phyloP scores from a whole-genome alignment of 1,139 yeast species.

The Tardiomyces depauwii region DNA sequence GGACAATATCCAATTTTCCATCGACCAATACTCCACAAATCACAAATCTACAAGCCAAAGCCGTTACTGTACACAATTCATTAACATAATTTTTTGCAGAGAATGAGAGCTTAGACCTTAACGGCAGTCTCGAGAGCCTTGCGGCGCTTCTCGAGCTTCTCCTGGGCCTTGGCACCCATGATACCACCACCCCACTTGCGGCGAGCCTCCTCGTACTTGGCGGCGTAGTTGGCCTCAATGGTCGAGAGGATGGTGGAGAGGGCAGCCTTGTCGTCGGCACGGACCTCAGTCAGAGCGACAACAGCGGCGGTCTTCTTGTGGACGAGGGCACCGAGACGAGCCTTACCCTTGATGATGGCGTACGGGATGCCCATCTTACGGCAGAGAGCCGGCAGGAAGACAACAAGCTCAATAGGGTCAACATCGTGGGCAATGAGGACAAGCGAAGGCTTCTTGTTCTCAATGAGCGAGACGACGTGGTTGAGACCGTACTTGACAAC shows the following conservation, averaged over 20 bases:
- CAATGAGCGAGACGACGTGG: slow-evolving; percentile 94
- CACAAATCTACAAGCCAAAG: background rate
- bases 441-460: slow-evolving; percentile 96
- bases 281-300: slow-evolving; percentile 93
- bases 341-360: slow-evolving; percentile 98
- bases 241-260: slow-evolving; percentile 87
- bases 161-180: slow-evolving; percentile 88
- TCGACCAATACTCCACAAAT: background rate
- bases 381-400: slow-evolving; percentile 96
- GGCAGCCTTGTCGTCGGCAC: slow-evolving; percentile 87
- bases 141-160: slow-evolving; percentile 51
- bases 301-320: slow-evolving; percentile 96
- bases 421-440: slow-evolving; percentile 97
- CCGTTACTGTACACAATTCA: background rate
- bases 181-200: slow-evolving; percentile 99
- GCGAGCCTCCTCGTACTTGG: slow-evolving; percentile 89
- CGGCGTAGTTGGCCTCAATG: slow-evolving; percentile 82
- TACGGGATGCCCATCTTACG: slow-evolving; percentile 99
- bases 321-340: slow-evolving; percentile 94
- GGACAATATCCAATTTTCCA: too few species aligned
- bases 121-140: slow-evolving; percentile 37
- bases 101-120: slow-evolving; percentile 23
- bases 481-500: slow-evolving; percentile 95
- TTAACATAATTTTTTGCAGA: background rate
- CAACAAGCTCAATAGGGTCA: slow-evolving; percentile 95